These are phyloP conservation scores for Rhypophila decipiens DNA, from an alignment of 495 filamentous ascomycete genomes.

Conservation along the genomic window DNA sequence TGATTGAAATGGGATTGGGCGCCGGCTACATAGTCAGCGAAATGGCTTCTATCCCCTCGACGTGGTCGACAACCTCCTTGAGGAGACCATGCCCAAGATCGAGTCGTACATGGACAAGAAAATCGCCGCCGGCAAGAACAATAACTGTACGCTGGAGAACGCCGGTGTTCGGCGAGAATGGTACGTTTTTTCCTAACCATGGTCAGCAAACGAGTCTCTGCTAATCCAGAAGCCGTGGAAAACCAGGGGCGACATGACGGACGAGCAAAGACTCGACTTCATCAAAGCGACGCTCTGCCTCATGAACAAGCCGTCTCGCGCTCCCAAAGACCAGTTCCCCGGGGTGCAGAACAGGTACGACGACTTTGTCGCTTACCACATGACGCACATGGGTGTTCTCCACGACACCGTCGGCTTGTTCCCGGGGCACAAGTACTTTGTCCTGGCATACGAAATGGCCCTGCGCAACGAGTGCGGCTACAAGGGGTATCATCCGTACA, in stretches of 20 bases:
- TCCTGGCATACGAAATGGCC: conserved; percentile 58
- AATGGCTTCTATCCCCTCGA: conserved; percentile 33
- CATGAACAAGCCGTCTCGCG: conserved; percentile 32
- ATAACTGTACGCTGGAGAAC: conserved; percentile 42
- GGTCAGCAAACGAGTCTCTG: too few species aligned
- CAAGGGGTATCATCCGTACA: conserved; percentile 42
- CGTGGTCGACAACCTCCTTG: conserved; percentile 32
- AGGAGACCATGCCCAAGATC: conserved; percentile 30
- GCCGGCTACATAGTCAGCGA: conserved; percentile 20
- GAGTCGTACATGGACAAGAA: conserved; percentile 30
- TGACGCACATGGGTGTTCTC: conserved; percentile 39
- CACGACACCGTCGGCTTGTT: conserved; percentile 56
- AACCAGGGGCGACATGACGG: conserved; percentile 45
- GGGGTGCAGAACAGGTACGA: conserved; percentile 45
- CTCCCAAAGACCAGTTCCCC: conserved; percentile 35
- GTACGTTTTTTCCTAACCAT: conserved; percentile 21
- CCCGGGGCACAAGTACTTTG: conserved; percentile 63
- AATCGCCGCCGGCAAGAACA: conserved; percentile 31
- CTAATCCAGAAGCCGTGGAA: too few species aligned
- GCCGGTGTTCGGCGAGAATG: conserved; percentile 48
- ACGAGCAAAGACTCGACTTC: conserved; percentile 44
- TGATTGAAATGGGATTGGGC: too few species aligned
- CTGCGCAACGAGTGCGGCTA: conserved; percentile 66
- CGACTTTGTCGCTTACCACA: conserved; percentile 49
- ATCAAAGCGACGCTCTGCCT: conserved; percentile 44